Evolutionary conservation across 2,329 filamentous ascomycete genomes (phyloP), one percentile per base, ranked within the genome.

Genomic region (Gaeumannomyces sp.): DNA sequence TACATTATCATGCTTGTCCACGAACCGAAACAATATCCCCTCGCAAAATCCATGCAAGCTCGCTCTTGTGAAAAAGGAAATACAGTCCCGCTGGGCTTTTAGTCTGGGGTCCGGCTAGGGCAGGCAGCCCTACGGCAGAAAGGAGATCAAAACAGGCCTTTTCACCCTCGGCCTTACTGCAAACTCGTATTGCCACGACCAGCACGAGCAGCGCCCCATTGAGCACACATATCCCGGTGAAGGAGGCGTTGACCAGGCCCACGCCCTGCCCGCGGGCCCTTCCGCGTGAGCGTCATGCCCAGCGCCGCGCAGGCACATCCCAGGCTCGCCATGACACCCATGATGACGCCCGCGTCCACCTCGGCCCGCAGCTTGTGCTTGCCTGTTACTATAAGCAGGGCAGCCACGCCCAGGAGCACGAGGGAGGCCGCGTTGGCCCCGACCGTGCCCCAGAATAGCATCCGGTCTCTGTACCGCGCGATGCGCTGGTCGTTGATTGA

Each of bases 261-360:
- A 84, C 69, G 19, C 70, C 72, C 61, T 82, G 80, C 61, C 80
- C 57, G 78, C 75, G 45, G 45, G 45, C 22, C 45, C 45, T n/a
- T 53, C 45, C 85, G 80, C 62, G 83, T 82, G 16, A 88, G 73
- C 68, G 85, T 81, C 72, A 84, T 81, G 45, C 83, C 85, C 8
- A 91, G 78, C 1, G 82, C 89, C 16, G 83, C 78, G 60, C 86
- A 84, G 0, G 85, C 85, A 70, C 87, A 87, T 66, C 87, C 81
- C 57, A 93, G 73, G 68, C 88, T 90, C 35, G 85, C 80, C 38
- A 90, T 81, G 22, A 89, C 86, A 13, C 89, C 90, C 57, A 91
- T 80, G 1, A 90, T 81, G 2, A 91, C 89, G 11, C 88, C 90
- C 0, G 85, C 85, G 70, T 93, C 89, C 4, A 94, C 91, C 73